Conservation (phyloP, 73 alveolate species). For the Tetrahymena borealis region DNA sequence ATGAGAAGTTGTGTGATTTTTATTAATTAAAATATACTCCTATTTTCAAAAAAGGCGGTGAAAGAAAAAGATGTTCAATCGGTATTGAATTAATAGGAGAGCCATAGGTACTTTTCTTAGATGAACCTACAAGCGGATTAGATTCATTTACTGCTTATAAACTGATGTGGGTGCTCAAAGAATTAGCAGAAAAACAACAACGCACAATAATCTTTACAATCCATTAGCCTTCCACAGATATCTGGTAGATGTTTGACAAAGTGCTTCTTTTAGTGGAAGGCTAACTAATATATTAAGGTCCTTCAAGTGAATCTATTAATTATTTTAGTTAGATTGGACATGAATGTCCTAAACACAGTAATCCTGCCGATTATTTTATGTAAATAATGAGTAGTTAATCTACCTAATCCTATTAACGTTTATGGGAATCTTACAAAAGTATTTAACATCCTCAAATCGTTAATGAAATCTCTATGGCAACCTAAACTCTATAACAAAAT, state of each 20-base stretch:
- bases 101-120: conserved; percentile 13
- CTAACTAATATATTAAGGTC: conserved; percentile 14
- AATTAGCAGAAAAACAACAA: background rate
- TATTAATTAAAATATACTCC: no score
- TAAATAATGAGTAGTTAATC: background rate
- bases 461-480: background rate
- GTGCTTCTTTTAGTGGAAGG: conserved; percentile 9
- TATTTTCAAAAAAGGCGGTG: no score
- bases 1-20: no score
- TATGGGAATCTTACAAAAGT: background rate
- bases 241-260: conserved; percentile 6
- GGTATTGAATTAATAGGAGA: conserved; percentile 17
- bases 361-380: conserved; percentile 64
- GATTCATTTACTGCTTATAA: conserved; percentile 19
- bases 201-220: conserved; percentile 23
- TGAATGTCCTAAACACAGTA: conserved; percentile 45
- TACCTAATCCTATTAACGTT: background rate
- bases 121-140: conserved; percentile 38
- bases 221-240: conserved; percentile 33
- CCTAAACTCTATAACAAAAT: background rate
- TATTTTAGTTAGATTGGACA: conserved; percentile 25
- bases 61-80: conserved; percentile 5
- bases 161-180: conserved; percentile 9
- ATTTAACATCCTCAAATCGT: background rate
- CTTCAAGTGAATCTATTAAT: background rate